Conservation (phyloP, 129 eudicot species). For the Tanacetum coccineum region DNA sequence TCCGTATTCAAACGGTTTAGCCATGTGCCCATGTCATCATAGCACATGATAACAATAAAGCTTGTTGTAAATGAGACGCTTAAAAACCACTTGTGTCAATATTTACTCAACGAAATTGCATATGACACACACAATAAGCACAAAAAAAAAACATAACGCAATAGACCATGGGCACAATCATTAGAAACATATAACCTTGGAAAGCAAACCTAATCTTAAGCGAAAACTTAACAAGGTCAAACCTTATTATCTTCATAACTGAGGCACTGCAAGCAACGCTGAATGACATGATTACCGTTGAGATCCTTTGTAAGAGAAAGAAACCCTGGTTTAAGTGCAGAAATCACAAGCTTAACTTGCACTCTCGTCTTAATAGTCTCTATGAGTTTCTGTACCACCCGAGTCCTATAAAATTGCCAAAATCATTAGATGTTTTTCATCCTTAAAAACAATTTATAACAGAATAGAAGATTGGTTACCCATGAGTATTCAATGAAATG, state of each 20-base stretch:
- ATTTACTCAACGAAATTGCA: constrained; percentile 5
- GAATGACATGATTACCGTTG: constrained; percentile 74
- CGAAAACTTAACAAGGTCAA: not conserved
- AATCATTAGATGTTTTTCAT: not conserved
- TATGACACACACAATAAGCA: not conserved
- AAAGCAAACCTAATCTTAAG: not conserved
- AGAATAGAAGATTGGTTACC: constrained; percentile 33
- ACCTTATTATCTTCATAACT: constrained; percentile 66
- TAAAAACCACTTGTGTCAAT: not conserved
- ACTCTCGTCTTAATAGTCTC: constrained; percentile 63
- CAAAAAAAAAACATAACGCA: not conserved
- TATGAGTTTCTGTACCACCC: constrained; percentile 76
- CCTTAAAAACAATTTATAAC: not conserved
- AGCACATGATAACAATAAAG: too few species aligned
- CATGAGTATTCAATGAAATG: constrained; percentile 66
- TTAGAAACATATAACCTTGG: not conserved
- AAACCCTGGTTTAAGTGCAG: constrained; percentile 73
- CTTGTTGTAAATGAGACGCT: not conserved
- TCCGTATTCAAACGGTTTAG: too few species aligned
- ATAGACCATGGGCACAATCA: not conserved
- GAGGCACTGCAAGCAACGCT: constrained; percentile 71
- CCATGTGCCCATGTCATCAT: too few species aligned
- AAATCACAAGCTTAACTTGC: constrained; percentile 52
- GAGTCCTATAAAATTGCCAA: constrained; percentile 43
- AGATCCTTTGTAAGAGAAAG: constrained; percentile 67